Evolutionary conservation across 345 rosid genomes (phyloP), one percentile per base, ranked within the genome.

Genomic region (Linum usitatissimum): DNA sequence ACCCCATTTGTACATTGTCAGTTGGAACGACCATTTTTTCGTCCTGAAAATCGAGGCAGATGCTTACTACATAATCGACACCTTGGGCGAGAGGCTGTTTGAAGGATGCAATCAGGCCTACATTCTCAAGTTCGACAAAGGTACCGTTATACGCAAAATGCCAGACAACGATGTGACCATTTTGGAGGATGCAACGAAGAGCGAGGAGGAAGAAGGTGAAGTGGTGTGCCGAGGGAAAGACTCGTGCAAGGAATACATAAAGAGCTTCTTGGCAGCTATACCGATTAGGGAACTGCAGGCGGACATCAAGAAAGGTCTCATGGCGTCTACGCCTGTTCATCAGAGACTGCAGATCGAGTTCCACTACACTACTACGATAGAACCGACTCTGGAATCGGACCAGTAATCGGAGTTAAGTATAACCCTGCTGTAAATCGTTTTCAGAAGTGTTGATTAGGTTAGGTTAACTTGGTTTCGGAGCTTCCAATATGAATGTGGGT

Each of bases 21-120:
- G 91, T 53, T 85, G 91, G 91, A 85, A 85, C 59, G 91, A 85
- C 57, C 91, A 85, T 70, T 85, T 85, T 62, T 85, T 85, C 53
- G 68, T 83, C 23, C 79, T 85, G 19, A 83, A 81, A 69, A 83
- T 85, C 45, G 84, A 81, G 40, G 73, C 59, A 12, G 84, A 83
- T 60, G 88, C 91, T 40, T 83, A 83, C 76, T 86, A 79, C 42
- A 78, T 86, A 38, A 79, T 83, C 2, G 91, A 86, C 70, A 83
- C 91, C 12, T 64, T 86, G 58, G 88, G 88, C n/a, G 91, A 85
- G 70, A 75, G 91, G 61, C 84, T 85, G 18, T 74, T 68, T 0
- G 85, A 85, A 62, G 90, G 87, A 60, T 85, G 85, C 51, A 77
- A 73, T 61, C 84, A 80, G 67, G 85, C 91, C 49, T 85, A 75